These are phyloP conservation scores for Simplicillium sp. DNA, from an alignment of 2,329 filamentous ascomycete genomes.

Conservation along the genomic window DNA sequence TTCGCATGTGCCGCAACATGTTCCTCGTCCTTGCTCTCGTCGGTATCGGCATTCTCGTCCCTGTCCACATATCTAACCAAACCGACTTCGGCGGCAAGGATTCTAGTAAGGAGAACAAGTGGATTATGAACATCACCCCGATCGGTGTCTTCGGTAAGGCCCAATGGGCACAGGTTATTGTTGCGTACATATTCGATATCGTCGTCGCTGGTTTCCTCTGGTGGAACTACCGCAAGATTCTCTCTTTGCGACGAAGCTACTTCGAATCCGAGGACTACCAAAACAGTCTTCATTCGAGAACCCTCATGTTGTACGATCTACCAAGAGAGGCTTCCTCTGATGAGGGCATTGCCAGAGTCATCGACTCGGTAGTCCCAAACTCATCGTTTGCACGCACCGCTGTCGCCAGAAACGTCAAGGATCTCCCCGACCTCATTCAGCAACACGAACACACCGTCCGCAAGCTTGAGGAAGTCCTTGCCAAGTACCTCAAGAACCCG, in stretches of 20 bases:
- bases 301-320: slow-evolving; percentile 72
- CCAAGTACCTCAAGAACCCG: slow-evolving; percentile 86
- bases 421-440: slow-evolving; percentile 75
- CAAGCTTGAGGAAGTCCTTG: slow-evolving; percentile 71
- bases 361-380: slow-evolving; percentile 69
- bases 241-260: slow-evolving; percentile 63
- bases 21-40: slow-evolving; percentile 65
- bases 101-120: slow-evolving; percentile 16
- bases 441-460: slow-evolving; percentile 76
- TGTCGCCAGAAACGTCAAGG: slow-evolving; percentile 85
- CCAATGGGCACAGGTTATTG: slow-evolving; percentile 50
- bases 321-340: slow-evolving; percentile 68
- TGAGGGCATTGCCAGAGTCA: slow-evolving; percentile 77
- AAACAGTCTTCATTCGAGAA: slow-evolving; percentile 69
- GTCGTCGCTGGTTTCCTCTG: slow-evolving; percentile 75
- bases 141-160: slow-evolving; percentile 39
- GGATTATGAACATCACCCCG: slow-evolving; percentile 53
- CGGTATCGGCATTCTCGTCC: slow-evolving; percentile 70
- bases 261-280: slow-evolving; percentile 86
- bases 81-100: slow-evolving; percentile 10
- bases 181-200: slow-evolving; percentile 60
- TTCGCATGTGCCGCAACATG: slow-evolving; percentile 85
- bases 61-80: slow-evolving; percentile 56
- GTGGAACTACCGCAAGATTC: slow-evolving; percentile 76
- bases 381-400: slow-evolving; percentile 71